Evolutionary conservation across 768 basidiomycete species (phyloP).

Genomic region (Lenzites betulinus): DNA sequence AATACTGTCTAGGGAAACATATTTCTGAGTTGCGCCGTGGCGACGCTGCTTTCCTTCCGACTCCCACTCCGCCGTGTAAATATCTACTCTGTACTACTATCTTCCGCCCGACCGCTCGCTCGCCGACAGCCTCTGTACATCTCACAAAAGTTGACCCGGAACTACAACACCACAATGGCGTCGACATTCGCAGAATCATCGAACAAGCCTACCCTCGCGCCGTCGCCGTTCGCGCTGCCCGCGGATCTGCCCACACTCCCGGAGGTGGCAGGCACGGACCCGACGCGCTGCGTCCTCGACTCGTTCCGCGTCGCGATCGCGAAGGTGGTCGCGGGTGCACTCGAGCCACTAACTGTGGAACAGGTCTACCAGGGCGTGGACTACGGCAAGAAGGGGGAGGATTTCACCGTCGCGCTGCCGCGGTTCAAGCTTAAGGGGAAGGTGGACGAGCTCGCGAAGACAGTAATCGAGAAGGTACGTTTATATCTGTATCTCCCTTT

Average conservation of each 20-base stretch:
- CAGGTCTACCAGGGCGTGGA: slow-evolving; percentile 85
- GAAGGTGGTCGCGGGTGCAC: slow-evolving; percentile 61
- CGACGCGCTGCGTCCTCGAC: slow-evolving; percentile 68
- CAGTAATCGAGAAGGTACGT: slow-evolving; percentile 69
- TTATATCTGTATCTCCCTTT: neutral
- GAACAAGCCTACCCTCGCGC: slow-evolving; percentile 14
- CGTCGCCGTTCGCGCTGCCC: slow-evolving; percentile 22
- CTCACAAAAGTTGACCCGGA: neutral
- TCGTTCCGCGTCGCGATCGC: slow-evolving; percentile 84
- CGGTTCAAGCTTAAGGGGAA: slow-evolving; percentile 87
- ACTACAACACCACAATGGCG: slow-evolving; percentile 8
- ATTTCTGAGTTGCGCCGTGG: slow-evolving; percentile 1
- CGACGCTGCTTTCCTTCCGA: slow-evolving; percentile 11
- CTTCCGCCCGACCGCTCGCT: neutral
- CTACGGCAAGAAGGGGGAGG: slow-evolving; percentile 90
- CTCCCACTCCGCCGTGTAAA: slow-evolving; percentile 20
- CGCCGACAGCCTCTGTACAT: neutral
- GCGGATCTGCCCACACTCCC: slow-evolving; percentile 38
- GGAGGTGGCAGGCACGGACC: slow-evolving; percentile 52
- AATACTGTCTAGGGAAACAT: neutral
- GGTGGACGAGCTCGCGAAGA: slow-evolving; percentile 72
- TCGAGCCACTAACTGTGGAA: slow-evolving; percentile 67
- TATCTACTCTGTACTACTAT: slow-evolving; percentile 10
- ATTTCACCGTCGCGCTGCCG: slow-evolving; percentile 91
- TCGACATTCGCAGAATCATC: slow-evolving; percentile 6